phyloP scores from a whole-genome alignment of 208 protist species.

The Trypanosoma conorhini region DNA sequence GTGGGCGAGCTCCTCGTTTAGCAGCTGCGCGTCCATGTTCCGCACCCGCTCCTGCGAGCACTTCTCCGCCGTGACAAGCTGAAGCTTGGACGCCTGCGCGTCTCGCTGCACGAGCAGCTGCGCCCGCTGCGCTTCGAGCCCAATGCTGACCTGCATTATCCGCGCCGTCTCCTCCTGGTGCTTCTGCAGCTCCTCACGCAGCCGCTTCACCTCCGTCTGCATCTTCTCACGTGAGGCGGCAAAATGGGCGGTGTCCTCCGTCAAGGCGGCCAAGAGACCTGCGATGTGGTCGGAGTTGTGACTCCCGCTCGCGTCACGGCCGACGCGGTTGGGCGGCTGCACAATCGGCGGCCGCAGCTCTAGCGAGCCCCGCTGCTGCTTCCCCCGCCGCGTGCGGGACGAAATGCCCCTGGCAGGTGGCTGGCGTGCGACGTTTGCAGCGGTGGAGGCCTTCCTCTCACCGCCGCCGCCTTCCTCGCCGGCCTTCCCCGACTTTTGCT shows the following conservation, averaged over 20 bases:
- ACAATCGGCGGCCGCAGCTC: constrained; percentile 15
- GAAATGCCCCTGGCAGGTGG: neutral
- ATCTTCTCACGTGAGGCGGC: constrained; percentile 8
- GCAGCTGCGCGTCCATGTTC: constrained; percentile 24
- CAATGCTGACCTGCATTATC: constrained; percentile 51
- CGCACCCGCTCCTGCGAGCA: constrained; percentile 1
- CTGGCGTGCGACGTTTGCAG: neutral
- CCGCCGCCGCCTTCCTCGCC: neutral
- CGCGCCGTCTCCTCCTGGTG: constrained; percentile 39
- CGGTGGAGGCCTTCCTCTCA: neutral
- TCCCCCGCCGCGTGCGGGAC: neutral
- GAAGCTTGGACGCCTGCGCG: constrained; percentile 16
- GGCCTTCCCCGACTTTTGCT: too few species aligned
- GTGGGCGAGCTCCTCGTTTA: constrained; percentile 29
- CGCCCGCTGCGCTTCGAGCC: constrained; percentile 44
- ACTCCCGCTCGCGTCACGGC: neutral
- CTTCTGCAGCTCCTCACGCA: constrained; percentile 37
- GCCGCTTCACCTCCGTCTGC: constrained; percentile 9
- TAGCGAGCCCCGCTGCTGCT: neutral
- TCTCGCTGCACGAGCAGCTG: constrained; percentile 39
- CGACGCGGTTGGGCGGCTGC: constrained; percentile 12
- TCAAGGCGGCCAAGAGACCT: constrained; percentile 17
- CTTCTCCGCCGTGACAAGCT: neutral
- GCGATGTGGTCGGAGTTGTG: constrained; percentile 27
- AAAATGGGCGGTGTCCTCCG: constrained; percentile 29